phyloP scores from a whole-genome alignment of 108 stramenopile species.

The Nitzschia palea region DNA sequence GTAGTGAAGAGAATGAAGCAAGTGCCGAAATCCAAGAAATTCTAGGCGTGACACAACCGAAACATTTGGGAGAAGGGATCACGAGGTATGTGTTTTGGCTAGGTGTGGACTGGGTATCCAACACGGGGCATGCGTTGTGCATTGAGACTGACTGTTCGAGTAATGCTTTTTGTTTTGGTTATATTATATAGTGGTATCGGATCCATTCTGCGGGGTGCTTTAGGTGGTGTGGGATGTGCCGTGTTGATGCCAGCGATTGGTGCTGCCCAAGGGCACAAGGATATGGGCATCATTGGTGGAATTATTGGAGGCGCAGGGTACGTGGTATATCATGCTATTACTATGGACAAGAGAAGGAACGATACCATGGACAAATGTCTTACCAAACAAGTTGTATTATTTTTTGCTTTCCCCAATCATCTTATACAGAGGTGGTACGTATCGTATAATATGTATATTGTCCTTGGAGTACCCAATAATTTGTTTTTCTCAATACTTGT shows the following conservation, averaged over 20 bases:
- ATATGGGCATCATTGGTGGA: conserved; percentile 38
- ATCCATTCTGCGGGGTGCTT: conserved; percentile 48
- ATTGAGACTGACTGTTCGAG: too few species aligned
- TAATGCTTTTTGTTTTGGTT: background rate
- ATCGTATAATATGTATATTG: too few species aligned
- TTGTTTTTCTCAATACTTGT: too few species aligned
- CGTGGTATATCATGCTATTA: too few species aligned
- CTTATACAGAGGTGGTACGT: too few species aligned
- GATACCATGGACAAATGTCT: too few species aligned
- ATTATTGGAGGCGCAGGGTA: conserved; percentile 14
- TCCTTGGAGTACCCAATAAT: too few species aligned
- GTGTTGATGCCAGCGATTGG: conserved; percentile 52
- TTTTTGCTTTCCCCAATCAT: too few species aligned
- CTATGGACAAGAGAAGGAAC: too few species aligned
- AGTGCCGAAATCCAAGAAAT: conserved; percentile 30
- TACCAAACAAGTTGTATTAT: too few species aligned
- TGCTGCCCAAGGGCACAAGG: conserved; percentile 16
- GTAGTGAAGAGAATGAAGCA: too few species aligned
- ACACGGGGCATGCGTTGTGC: too few species aligned
- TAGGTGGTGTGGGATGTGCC: conserved; percentile 56
- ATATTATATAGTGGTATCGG: conserved; percentile 1
- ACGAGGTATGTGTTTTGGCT: background rate
- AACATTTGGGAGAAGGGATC: conserved; percentile 39
- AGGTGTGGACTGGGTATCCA: conserved; percentile 43
- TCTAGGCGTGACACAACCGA: conserved; percentile 31